These are phyloP conservation scores for Cutaneotrichosporon sp. DNA, from an alignment of 1,284 basidiomycete genomes.

Conservation along the genomic window DNA sequence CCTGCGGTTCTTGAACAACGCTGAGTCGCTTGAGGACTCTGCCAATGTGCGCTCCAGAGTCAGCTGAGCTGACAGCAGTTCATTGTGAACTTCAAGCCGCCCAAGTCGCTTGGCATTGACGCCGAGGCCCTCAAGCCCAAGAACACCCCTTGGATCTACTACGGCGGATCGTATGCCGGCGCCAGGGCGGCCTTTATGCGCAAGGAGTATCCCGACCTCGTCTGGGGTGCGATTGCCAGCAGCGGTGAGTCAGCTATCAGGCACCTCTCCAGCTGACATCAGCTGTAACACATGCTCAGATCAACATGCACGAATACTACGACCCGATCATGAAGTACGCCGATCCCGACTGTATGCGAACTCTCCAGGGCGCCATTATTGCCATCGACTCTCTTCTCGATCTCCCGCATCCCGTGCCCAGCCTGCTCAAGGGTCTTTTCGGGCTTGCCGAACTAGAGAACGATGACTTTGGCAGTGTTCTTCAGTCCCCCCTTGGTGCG, in stretches of 20 bases:
- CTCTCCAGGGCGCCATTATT: conserved; percentile 62
- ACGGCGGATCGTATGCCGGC: conserved; percentile 78
- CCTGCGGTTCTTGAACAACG: conserved; percentile 78
- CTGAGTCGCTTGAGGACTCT: conserved; percentile 84
- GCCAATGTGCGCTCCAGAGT: conserved; percentile 50
- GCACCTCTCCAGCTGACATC: conserved; percentile 2
- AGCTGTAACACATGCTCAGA: conserved; percentile 55
- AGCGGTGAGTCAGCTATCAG: conserved; percentile 65
- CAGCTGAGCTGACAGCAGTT: conserved; percentile 54
- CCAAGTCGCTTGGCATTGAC: conserved; percentile 56
- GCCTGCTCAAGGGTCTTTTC: conserved; percentile 63
- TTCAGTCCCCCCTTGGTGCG: conserved; percentile 22
- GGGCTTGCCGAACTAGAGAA: conserved; percentile 63
- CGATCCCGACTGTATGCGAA: conserved; percentile 63
- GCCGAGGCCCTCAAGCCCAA: conserved; percentile 53
- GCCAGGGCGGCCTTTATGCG: conserved; percentile 91
- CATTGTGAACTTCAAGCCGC: conserved; percentile 71
- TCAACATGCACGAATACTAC: conserved; percentile 59
- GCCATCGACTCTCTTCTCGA: conserved; percentile 61
- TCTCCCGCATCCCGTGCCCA: conserved; percentile 50
- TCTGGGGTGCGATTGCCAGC: conserved; percentile 86
- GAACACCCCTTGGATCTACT: conserved; percentile 83
- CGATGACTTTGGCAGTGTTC: conserved; percentile 64
- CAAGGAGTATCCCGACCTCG: conserved; percentile 65
- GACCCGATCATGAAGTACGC: conserved; percentile 76